These are phyloP conservation scores for Aschersonia sp. DNA, from an alignment of 2,329 filamentous ascomycete genomes.

Conservation along the genomic window DNA sequence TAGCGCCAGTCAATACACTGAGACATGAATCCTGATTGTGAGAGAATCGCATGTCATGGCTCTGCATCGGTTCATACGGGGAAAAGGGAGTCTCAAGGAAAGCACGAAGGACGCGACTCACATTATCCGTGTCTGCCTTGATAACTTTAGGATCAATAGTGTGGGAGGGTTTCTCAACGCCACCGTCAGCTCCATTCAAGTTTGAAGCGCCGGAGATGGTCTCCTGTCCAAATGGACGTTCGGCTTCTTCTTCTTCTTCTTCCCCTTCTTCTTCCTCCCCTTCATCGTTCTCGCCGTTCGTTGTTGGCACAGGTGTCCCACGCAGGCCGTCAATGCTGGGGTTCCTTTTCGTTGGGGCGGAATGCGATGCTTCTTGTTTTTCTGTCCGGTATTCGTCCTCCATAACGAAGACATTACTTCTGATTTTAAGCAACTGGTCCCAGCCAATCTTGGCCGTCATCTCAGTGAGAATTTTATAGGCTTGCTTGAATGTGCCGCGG, in stretches of 20 bases:
- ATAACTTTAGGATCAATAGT: slow-evolving; percentile 64
- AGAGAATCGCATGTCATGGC: too few species aligned
- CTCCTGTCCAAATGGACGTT: slow-evolving; percentile 4
- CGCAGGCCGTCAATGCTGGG: slow-evolving; percentile 68
- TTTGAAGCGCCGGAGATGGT: slow-evolving; percentile 4
- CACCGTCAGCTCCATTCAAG: slow-evolving; percentile 13
- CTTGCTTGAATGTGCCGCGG: slow-evolving; percentile 89
- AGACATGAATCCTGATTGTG: too few species aligned
- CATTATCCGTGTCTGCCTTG: slow-evolving; percentile 61
- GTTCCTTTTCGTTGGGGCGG: slow-evolving; percentile 43
- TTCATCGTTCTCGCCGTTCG: slow-evolving; percentile 26
- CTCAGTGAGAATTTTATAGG: slow-evolving; percentile 85
- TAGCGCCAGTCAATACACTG: neutral
- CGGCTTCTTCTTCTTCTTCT: slow-evolving; percentile 5
- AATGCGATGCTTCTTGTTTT: slow-evolving; percentile 46
- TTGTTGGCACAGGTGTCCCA: slow-evolving; percentile 48
- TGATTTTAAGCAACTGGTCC: slow-evolving; percentile 88
- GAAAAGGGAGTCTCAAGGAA: neutral
- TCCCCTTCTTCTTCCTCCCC: slow-evolving; percentile 11
- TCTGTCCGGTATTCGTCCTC: slow-evolving; percentile 95
- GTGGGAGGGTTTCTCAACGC: slow-evolving; percentile 65
- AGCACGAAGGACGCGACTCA: slow-evolving; percentile 20
- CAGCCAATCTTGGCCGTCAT: slow-evolving; percentile 95
- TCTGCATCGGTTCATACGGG: too few species aligned
- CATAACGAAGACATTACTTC: slow-evolving; percentile 98